phyloP scores from a whole-genome alignment of 78 protist genomes.

The Guillardia theta region DNA sequence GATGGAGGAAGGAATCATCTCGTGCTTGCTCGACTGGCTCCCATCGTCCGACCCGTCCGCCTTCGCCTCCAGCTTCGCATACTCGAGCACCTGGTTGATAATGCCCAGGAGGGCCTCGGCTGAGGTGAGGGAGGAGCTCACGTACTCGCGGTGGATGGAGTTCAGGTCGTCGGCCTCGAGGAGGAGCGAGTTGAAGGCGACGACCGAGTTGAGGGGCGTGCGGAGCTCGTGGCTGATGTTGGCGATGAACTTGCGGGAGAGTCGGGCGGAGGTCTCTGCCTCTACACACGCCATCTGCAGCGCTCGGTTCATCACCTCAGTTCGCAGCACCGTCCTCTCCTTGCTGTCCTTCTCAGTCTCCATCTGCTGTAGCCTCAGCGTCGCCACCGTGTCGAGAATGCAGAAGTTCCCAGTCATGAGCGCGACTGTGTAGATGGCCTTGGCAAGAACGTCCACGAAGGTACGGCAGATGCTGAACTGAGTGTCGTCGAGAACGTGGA shows the following conservation, averaged over 20 bases:
- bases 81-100: conserved; percentile 8
- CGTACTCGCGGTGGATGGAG: not conserved
- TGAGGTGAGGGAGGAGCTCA: not conserved
- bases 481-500: too few relatives aligned
- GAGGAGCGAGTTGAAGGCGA: conserved; percentile 32
- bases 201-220: conserved; percentile 18
- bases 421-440: not conserved
- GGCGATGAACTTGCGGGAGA: not conserved
- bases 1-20: too few relatives aligned
- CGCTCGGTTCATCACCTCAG: not conserved
- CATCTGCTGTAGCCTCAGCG: too few relatives aligned
- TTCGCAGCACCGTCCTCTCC: not conserved
- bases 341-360: too few relatives aligned
- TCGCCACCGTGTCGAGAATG: not conserved
- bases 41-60: too few relatives aligned
- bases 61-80: not conserved
- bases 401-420: not conserved
- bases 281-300: too few relatives aligned
- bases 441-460: too few relatives aligned
- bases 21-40: too few relatives aligned
- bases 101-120: conserved; percentile 10
- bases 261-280: not conserved
- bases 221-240: conserved; percentile 31
- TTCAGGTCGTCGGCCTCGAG: not conserved
- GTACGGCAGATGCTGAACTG: too few relatives aligned